Percentiles rank a stretch among this genome's conserved stretches.
phyloP scores from a whole-genome alignment of 2,329 filamentous ascomycete species.

The Aspergillus ochraceus region DNA sequence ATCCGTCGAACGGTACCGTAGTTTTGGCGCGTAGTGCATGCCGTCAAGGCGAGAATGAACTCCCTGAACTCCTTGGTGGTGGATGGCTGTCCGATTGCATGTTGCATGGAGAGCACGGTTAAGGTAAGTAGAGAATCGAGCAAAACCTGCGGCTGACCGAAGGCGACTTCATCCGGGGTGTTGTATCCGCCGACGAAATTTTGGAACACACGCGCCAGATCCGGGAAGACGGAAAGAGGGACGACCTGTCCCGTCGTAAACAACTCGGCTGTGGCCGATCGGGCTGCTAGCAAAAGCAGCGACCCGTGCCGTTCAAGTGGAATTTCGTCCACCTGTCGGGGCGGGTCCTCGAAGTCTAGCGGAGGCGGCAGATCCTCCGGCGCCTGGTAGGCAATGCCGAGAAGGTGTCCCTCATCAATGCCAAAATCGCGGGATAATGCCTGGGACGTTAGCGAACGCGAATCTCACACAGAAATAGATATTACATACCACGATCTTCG shows the following conservation, averaged over 20 bases:
- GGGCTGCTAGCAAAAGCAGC: constrained; percentile 55
- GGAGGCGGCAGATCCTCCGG: constrained; percentile 42
- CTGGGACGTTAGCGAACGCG: constrained; percentile 20
- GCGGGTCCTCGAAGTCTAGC: constrained; percentile 56
- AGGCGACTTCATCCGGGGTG: constrained; percentile 35
- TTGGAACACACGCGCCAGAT: constrained; percentile 51
- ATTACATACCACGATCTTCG: constrained; percentile 52
- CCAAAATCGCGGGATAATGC: constrained; percentile 57
- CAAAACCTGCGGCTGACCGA: constrained; percentile 53
- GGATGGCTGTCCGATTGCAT: constrained; percentile 45
- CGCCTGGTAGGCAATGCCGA: constrained; percentile 44
- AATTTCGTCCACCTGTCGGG: constrained; percentile 53
- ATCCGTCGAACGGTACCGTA: constrained; percentile 40
- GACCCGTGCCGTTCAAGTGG: constrained; percentile 58
- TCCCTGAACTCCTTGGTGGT: constrained; percentile 54
- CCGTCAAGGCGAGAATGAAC: constrained; percentile 50
- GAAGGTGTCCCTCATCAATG: constrained; percentile 49
- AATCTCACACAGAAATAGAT: background rate
- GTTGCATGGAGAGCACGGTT: constrained; percentile 51
- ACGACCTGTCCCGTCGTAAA: constrained; percentile 45
- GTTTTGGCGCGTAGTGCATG: constrained; percentile 37
- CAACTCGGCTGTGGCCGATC: constrained; percentile 50
- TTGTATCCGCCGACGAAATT: constrained; percentile 52
- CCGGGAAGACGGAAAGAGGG: constrained; percentile 52
- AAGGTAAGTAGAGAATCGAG: constrained; percentile 56